These are phyloP conservation scores for Paracoccidioides lutzii DNA, from an alignment of 2,329 filamentous ascomycete species.

Conservation along the genomic window DNA sequence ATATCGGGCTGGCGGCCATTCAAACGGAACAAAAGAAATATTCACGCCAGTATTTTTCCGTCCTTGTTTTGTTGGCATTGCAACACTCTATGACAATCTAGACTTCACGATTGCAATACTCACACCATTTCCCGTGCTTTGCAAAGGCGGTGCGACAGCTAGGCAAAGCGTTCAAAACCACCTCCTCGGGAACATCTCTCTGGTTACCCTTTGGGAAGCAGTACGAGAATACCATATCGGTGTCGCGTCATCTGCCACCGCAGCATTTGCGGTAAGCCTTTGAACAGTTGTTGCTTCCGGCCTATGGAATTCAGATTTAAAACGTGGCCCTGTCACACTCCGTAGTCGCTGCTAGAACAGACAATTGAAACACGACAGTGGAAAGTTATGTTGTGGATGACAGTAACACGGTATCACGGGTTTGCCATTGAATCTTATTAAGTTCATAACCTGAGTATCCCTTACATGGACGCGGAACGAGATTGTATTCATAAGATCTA, in stretches of 20 bases:
- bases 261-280: neutral
- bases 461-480: neutral
- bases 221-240: neutral
- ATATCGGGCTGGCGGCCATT: neutral
- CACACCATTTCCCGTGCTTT: neutral
- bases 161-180: neutral
- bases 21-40: neutral
- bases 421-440: neutral
- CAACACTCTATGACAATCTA: neutral
- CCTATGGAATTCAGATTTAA: neutral
- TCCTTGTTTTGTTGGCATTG: neutral
- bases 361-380: neutral
- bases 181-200: neutral
- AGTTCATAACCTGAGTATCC: neutral
- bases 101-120: neutral
- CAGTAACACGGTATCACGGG: neutral
- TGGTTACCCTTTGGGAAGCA: neutral
- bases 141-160: slow-evolving; percentile 1
- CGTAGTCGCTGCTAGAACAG: neutral
- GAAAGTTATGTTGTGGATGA: neutral
- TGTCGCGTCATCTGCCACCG: neutral
- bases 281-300: neutral
- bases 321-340: neutral
- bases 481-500: neutral
- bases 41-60: neutral